Conservation (phyloP, 768 basidiomycete species). For the Leccinellum luteum region DNA sequence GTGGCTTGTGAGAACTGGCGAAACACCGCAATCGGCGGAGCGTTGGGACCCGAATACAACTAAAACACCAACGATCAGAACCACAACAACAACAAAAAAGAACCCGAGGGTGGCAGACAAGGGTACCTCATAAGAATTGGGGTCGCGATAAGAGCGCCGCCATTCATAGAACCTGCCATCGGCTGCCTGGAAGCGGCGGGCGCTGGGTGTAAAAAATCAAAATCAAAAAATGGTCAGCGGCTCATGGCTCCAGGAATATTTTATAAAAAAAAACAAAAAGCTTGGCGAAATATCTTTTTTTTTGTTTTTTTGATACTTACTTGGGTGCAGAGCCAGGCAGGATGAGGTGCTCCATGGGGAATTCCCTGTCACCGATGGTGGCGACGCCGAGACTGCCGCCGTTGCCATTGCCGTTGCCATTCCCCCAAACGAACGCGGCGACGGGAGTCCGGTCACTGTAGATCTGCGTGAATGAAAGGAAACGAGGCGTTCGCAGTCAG, state of each 20-base stretch:
- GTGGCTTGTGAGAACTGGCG: slow-evolving; percentile 51
- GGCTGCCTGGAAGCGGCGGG: slow-evolving; percentile 55
- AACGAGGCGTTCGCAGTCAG: neutral
- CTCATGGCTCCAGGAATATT: slow-evolving; percentile 7
- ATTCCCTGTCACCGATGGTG: slow-evolving; percentile 49
- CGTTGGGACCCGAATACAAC: slow-evolving; percentile 49
- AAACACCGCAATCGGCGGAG: slow-evolving; percentile 54
- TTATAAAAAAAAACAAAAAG: neutral
- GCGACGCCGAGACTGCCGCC: slow-evolving; percentile 37
- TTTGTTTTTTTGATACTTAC: too few species aligned
- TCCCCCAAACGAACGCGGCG: slow-evolving; percentile 51
- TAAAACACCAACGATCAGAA: slow-evolving; percentile 22
- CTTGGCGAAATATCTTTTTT: neutral
- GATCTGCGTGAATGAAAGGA: slow-evolving; percentile 17
- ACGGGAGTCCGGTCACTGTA: slow-evolving; percentile 47
- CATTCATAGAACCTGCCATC: slow-evolving; percentile 66
- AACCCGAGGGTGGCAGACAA: neutral
- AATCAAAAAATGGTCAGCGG: slow-evolving; percentile 2
- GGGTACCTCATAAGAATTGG: slow-evolving; percentile 61
- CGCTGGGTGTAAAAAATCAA: slow-evolving; percentile 37
- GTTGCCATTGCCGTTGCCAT: slow-evolving; percentile 20
- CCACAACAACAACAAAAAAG: neutral
- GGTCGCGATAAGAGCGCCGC: slow-evolving; percentile 49
- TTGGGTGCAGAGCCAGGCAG: slow-evolving; percentile 47
- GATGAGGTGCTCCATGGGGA: slow-evolving; percentile 65